Evolutionary conservation across 257 asterid species (phyloP), one percentile per base, ranked within the genome.

Genomic region (Gentiana dahurica): DNA sequence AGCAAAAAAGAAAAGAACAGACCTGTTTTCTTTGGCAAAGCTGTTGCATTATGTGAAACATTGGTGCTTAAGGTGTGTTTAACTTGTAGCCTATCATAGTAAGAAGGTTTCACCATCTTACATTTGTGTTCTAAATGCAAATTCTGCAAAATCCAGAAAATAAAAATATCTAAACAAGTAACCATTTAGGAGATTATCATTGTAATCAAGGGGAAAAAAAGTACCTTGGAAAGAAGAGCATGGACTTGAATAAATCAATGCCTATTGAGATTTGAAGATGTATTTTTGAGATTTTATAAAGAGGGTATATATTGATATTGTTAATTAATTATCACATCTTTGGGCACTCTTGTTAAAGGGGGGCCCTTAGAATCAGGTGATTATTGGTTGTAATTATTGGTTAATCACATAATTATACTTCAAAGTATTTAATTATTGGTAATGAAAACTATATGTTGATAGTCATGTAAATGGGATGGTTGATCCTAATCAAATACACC

Each of bases 381-480:
- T 65, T 66, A 68, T 86, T 73, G 89, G 89, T 79, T 86, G 92
- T 70, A 65, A 65, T 69, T 61, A 81, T 76, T 79, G 94, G 95
- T 88, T 75, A 73, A 70, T 58, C 73, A 76, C 75, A 77, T 81
- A 73, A 67, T 77, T 61, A 71, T 49, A 59, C 67, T 60, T n/a
- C n/a, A n/a, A 65, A 65, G 69, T 49, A 63, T 32, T 65, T 68
- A 70, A 67, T 53, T 48, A 67, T 65, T 64, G 11, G 49, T n/a
- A 12, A 38, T 36, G 9, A 6, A 60, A 59, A 58, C 75, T 68
- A 43, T 53, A 60, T 49, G n/a, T n/a, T n/a, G n/a, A n/a, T 44
- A 53, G 13, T 67, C 68, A 53, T 55, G 53, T 49, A 51, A 62
- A n/a, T 67, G 54, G 64, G 64, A 65, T 39, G 62, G 65, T 32